phyloP scores from a whole-genome alignment of 23 red algal species.

The Gracilariopsis chorda region DNA sequence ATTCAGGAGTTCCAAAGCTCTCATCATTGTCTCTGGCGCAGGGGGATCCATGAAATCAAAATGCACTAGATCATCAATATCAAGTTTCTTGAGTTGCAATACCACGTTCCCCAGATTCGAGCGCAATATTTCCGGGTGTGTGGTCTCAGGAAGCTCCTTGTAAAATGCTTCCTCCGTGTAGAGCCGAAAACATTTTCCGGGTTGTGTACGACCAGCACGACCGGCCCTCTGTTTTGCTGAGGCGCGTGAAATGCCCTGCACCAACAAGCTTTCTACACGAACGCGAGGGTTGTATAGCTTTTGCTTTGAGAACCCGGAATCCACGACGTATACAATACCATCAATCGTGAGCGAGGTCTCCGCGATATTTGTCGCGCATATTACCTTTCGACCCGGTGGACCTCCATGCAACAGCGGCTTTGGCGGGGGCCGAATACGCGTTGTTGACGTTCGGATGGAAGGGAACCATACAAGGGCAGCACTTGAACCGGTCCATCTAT shows the following conservation, averaged over 20 bases:
- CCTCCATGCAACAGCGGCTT: conserved; percentile 21
- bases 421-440: conserved; percentile 81
- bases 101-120: conserved; percentile 97
- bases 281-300: conserved; percentile 90
- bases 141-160: conserved; percentile 66
- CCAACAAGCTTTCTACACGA: conserved; percentile 73
- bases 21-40: conserved; percentile 93
- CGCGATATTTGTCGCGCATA: conserved; percentile 94
- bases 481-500: conserved; percentile 56
- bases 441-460: conserved; percentile 74
- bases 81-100: conserved; percentile 81
- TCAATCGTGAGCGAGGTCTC: conserved; percentile 98
- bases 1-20: conserved; percentile 89
- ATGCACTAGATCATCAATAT: conserved; percentile 87
- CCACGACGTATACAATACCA: conserved; percentile 93
- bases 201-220: conserved; percentile 87
- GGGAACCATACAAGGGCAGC: conserved; percentile 86
- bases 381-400: conserved; percentile 80
- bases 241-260: conserved; percentile 78
- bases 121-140: conserved; percentile 92
- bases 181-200: conserved; percentile 87
- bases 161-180: conserved; percentile 90
- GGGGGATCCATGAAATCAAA: conserved; percentile 99
- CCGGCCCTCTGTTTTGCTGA: conserved; percentile 92
- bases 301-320: conserved; percentile 89